Percentiles rank a stretch among this genome's conserved stretches.
Evolutionary conservation across 805 yeast species (phyloP).

Genomic region (Ogataea zsoltii): DNA sequence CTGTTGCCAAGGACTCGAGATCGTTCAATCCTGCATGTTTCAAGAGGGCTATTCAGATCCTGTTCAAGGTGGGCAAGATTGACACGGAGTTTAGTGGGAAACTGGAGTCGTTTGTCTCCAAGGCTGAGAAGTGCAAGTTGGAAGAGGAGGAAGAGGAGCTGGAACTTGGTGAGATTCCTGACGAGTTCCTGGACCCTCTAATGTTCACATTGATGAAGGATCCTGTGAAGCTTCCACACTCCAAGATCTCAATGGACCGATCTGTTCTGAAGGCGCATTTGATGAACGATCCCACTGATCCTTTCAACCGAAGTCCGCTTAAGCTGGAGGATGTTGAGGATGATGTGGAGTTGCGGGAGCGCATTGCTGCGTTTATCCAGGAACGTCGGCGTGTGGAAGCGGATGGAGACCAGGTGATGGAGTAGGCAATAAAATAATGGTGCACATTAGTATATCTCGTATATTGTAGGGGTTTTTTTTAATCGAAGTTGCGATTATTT

Average conservation of each 20-base stretch:
- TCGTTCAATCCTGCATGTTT: slow-evolving; percentile 74
- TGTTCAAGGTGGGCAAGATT: slow-evolving; percentile 55
- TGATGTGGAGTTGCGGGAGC: slow-evolving; percentile 63
- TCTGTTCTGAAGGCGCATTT: slow-evolving; percentile 92
- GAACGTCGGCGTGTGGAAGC: slow-evolving; percentile 37
- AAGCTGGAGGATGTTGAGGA: slow-evolving; percentile 86
- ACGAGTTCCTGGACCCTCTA: slow-evolving; percentile 93
- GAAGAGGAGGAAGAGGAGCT: slow-evolving; percentile 79
- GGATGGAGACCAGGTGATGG: neutral
- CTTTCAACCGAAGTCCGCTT: slow-evolving; percentile 91
- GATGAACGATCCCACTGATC: slow-evolving; percentile 93
- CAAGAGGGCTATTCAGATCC: slow-evolving; percentile 66
- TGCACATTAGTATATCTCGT: too few relatives aligned
- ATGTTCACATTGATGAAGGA: slow-evolving; percentile 96
- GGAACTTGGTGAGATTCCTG: slow-evolving; percentile 93
- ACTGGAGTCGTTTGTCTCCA: slow-evolving; percentile 56
- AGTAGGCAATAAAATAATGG: neutral
- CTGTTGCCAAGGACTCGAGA: slow-evolving; percentile 90
- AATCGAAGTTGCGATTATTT: too few relatives aligned
- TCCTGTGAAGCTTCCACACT: slow-evolving; percentile 91
- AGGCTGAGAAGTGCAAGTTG: slow-evolving; percentile 61
- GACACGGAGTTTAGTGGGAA: slow-evolving; percentile 49
- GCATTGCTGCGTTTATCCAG: slow-evolving; percentile 58
- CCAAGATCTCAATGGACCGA: slow-evolving; percentile 82
- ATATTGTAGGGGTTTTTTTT: too few relatives aligned